Conservation (phyloP, 331 rosid genomes). For the Stylosanthes scabra region DNA sequence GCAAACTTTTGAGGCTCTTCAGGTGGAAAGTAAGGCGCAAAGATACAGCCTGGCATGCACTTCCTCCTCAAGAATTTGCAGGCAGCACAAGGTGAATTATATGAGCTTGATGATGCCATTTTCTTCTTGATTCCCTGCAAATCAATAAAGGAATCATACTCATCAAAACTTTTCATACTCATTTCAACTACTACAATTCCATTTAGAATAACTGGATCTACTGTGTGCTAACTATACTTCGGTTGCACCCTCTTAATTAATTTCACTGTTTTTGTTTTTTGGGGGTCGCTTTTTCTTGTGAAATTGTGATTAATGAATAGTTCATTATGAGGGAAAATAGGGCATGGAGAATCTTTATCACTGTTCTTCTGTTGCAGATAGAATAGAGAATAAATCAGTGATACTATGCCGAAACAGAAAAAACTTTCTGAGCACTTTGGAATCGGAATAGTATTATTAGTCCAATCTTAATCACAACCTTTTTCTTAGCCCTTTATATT, state of each 20-base stretch:
- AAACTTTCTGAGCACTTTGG: slow-evolving; percentile 7
- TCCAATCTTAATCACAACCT: background rate
- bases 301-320: background rate
- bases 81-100: slow-evolving; percentile 91
- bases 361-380: background rate
- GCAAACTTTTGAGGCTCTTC: slow-evolving; percentile 96
- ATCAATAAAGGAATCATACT: slow-evolving; percentile 17
- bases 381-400: background rate
- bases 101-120: slow-evolving; percentile 87
- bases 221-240: background rate
- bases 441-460: slow-evolving; percentile 15
- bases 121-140: slow-evolving; percentile 43
- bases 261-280: background rate
- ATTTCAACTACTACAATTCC: background rate
- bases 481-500: background rate
- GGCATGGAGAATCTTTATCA: background rate
- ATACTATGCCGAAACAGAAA: slow-evolving; percentile 7
- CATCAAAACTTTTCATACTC: background rate
- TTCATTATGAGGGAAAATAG: background rate
- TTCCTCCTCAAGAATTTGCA: slow-evolving; percentile 94
- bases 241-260: slow-evolving; percentile 17
- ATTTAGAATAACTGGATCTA: too few species aligned
- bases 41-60: slow-evolving; percentile 87
- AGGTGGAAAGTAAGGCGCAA: slow-evolving; percentile 94
- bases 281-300: too few species aligned